Percentiles rank a stretch among this genome's conserved stretches.
Conservation (phyloP, 2,329 filamentous ascomycete genomes). For the Diplodia intermedia region DNA sequence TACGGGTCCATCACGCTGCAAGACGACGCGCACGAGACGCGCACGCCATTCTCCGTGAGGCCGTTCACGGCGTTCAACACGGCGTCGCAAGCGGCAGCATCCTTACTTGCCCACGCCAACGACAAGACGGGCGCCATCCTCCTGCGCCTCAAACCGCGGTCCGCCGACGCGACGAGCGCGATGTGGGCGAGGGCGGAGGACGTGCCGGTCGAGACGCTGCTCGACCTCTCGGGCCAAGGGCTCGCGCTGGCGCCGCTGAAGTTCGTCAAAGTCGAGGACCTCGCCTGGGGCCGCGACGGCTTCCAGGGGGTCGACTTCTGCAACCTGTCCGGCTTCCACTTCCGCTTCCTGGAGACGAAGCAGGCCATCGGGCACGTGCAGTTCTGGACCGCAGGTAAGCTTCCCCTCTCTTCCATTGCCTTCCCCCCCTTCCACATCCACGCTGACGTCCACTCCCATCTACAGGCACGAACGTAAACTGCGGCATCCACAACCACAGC, state of each 20-base stretch:
- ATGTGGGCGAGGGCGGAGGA: background rate
- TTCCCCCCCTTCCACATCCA: background rate
- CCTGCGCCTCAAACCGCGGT: background rate
- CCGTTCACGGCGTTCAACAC: background rate
- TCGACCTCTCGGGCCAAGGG: background rate
- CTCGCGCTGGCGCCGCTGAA: slow-evolving; percentile 6
- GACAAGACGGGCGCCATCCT: background rate
- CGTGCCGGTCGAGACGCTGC: background rate
- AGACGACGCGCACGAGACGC: background rate
- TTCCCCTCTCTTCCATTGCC: background rate
- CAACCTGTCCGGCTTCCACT: slow-evolving; percentile 29
- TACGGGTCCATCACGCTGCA: background rate
- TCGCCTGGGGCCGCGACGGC: slow-evolving; percentile 4
- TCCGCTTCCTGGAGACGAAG: slow-evolving; percentile 24
- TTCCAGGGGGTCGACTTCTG: slow-evolving; percentile 26
- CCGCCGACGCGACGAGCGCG: background rate
- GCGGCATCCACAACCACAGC: slow-evolving; percentile 35
- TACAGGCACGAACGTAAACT: slow-evolving; percentile 32
- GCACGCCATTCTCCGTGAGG: background rate
- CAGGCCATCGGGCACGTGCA: slow-evolving; percentile 31
- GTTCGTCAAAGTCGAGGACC: slow-evolving; percentile 20
- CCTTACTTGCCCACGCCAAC: background rate
- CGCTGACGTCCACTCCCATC: background rate
- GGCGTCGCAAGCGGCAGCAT: too few relatives aligned
- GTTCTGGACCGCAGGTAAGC: slow-evolving; percentile 35